Evolutionary conservation across 129 eudicot genomes (phyloP), one percentile per base, ranked within the genome.

Genomic region (Cynara cardunculus): DNA sequence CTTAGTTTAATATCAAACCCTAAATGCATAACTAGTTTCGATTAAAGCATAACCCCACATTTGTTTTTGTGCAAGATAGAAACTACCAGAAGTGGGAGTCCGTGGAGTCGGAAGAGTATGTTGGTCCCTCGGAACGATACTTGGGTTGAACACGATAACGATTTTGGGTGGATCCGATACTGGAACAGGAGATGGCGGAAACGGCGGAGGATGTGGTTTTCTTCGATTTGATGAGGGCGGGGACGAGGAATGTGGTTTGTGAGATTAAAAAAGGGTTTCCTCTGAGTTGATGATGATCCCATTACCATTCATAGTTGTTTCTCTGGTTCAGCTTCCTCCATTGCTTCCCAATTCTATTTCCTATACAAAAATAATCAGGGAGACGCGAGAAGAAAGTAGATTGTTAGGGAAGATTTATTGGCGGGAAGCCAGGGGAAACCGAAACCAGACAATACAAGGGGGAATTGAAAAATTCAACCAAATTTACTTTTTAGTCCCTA

Each of bases 191-290:
- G 70, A 44, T 78, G 73, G 79, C 27, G 64, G 31, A 2, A 16
- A 25, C 25, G 21, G 65, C 25, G 18, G 74, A 73, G 31, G 49
- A 6, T 35, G 24, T 19, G 26, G 41, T 56, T 3, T 59, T 62
- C 32, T 61, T 79, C 19, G 81, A 74, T 71, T 71, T 22, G 83
- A 41, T 37, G 53, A 22, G 18, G 64, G 78, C 25, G 79, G 77
- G 77, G 9, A 49, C 81, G 25, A 56, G 64, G 44, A 71, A 68
- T 78, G 59, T 76, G 78, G 62, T 86, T 86, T 12, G 89, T 86
- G 66, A 84, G 80, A 75, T 88, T 79, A 34, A 89, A 44, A 1
- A 86, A 71, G 72, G 89, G 85, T 35, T 80, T 80, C 11, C 84
- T 82, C 80, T 71, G 86, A 49, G 71, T 35, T 59, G 78, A 39